Evolutionary conservation across 2,329 filamentous ascomycete genomes (phyloP).

Genomic region (Tolypocladium album): DNA sequence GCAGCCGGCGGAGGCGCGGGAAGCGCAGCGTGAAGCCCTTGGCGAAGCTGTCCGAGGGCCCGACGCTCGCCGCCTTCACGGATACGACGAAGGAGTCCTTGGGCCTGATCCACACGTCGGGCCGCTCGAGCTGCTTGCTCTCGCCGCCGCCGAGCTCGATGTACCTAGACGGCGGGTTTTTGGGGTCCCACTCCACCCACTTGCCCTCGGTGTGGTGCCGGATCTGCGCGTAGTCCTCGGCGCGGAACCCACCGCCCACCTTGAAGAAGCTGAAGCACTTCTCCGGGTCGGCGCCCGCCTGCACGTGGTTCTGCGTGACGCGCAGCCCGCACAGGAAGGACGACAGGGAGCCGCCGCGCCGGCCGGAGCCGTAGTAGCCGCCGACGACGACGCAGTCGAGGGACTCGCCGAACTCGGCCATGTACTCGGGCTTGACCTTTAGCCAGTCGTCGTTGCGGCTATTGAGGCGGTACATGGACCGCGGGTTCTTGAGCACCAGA

Average conservation of each 20-base stretch:
- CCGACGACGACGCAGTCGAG: slow-evolving; percentile 85
- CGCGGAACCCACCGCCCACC: slow-evolving; percentile 86
- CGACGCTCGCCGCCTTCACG: slow-evolving; percentile 77
- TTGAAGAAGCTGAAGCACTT: slow-evolving; percentile 95
- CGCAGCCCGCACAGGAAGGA: slow-evolving; percentile 86
- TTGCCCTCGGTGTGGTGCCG: slow-evolving; percentile 80
- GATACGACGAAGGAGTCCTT: slow-evolving; percentile 78
- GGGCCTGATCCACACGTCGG: slow-evolving; percentile 89
- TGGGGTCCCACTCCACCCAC: slow-evolving; percentile 77
- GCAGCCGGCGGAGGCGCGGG: slow-evolving; percentile 73
- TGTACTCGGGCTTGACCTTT: slow-evolving; percentile 98
- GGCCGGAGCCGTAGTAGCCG: slow-evolving; percentile 84
- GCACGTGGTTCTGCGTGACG: slow-evolving; percentile 57
- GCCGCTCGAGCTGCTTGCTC: slow-evolving; percentile 58
- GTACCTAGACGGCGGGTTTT: slow-evolving; percentile 63
- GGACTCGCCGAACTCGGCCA: slow-evolving; percentile 90
- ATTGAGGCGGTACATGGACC: slow-evolving; percentile 76
- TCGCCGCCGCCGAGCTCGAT: slow-evolving; percentile 76
- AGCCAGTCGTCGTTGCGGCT: slow-evolving; percentile 94
- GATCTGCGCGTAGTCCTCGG: slow-evolving; percentile 75
- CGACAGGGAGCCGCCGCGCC: slow-evolving; percentile 69
- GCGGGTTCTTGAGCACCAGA: slow-evolving; percentile 85
- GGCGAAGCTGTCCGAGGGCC: slow-evolving; percentile 66
- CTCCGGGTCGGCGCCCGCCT: slow-evolving; percentile 49
- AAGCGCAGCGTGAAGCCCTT: slow-evolving; percentile 74